phyloP scores from a whole-genome alignment of 441 rosid species.

The Pelargonium fulgidum region DNA sequence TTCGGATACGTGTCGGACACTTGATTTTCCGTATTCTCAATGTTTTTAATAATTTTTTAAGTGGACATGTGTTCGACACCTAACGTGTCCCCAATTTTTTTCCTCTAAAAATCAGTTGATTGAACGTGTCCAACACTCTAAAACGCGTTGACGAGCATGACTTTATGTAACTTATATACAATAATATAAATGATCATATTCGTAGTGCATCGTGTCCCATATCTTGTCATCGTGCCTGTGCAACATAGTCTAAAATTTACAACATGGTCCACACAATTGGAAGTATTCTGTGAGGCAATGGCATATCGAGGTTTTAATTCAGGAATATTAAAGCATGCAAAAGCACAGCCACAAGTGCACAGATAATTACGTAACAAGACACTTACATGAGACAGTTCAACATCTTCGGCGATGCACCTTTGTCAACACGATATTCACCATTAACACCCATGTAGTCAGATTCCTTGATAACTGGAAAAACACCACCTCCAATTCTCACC shows the following conservation, averaged over 20 bases:
- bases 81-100: too few relatives aligned
- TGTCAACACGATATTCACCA: conserved; percentile 97
- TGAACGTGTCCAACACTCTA: too few relatives aligned
- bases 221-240: too few relatives aligned
- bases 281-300: conserved; percentile 1
- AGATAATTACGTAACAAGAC: conserved; percentile 7
- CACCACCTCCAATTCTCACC: conserved; percentile 99
- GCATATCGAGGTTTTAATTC: neutral
- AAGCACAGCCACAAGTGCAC: neutral
- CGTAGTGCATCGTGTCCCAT: too few relatives aligned
- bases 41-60: too few relatives aligned
- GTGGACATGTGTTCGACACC: too few relatives aligned
- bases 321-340: neutral
- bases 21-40: too few relatives aligned
- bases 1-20: too few relatives aligned
- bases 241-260: neutral
- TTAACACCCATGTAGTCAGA: conserved; percentile 85
- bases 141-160: too few relatives aligned
- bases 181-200: too few relatives aligned
- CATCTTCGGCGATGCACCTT: conserved; percentile 97
- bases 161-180: too few relatives aligned
- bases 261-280: neutral
- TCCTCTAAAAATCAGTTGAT: too few relatives aligned
- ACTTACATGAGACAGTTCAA: conserved; percentile 97
- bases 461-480: conserved; percentile 94